phyloP scores from a whole-genome alignment of 495 filamentous ascomycete species.

The Penicillium daleae region DNA sequence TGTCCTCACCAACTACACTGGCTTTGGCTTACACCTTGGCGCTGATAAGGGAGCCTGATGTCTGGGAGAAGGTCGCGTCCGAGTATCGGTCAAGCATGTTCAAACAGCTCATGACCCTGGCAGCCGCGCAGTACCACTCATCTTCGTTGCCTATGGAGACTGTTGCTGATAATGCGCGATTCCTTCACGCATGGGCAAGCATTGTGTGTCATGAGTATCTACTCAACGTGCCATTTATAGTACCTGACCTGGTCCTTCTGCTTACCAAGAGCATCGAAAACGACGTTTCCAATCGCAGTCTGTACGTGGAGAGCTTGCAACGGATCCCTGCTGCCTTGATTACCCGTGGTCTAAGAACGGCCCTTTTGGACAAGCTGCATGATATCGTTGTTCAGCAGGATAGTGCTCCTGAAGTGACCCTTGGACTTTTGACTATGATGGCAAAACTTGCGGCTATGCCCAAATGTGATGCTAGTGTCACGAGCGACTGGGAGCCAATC shows the following conservation, averaged over 20 bases:
- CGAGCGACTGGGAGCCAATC: slow-evolving; percentile 46
- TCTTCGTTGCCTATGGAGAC: slow-evolving; percentile 37
- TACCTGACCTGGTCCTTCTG: slow-evolving; percentile 38
- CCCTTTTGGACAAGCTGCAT: slow-evolving; percentile 44
- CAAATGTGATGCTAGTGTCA: slow-evolving; percentile 43
- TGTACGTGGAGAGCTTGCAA: slow-evolving; percentile 47
- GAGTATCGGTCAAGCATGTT: slow-evolving; percentile 39
- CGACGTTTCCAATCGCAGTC: slow-evolving; percentile 34
- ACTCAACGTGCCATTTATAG: slow-evolving; percentile 40
- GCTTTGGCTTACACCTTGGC: slow-evolving; percentile 43
- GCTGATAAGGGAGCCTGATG: slow-evolving; percentile 36
- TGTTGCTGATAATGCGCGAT: slow-evolving; percentile 33
- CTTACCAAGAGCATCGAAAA: slow-evolving; percentile 41
- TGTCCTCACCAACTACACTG: slow-evolving; percentile 37
- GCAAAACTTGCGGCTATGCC: slow-evolving; percentile 49
- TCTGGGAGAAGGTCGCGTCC: slow-evolving; percentile 36
- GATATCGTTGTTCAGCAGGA: slow-evolving; percentile 38
- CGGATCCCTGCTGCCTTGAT: slow-evolving; percentile 43
- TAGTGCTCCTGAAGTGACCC: slow-evolving; percentile 32
- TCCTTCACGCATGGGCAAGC: slow-evolving; percentile 49
- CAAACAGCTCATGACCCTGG: slow-evolving; percentile 40
- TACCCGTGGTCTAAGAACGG: slow-evolving; percentile 41
- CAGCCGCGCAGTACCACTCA: slow-evolving; percentile 39
- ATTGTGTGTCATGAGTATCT: slow-evolving; percentile 51
- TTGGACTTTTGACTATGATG: slow-evolving; percentile 48